Conservation (phyloP, 768 basidiomycete species). For the Trametopsis cervina region DNA sequence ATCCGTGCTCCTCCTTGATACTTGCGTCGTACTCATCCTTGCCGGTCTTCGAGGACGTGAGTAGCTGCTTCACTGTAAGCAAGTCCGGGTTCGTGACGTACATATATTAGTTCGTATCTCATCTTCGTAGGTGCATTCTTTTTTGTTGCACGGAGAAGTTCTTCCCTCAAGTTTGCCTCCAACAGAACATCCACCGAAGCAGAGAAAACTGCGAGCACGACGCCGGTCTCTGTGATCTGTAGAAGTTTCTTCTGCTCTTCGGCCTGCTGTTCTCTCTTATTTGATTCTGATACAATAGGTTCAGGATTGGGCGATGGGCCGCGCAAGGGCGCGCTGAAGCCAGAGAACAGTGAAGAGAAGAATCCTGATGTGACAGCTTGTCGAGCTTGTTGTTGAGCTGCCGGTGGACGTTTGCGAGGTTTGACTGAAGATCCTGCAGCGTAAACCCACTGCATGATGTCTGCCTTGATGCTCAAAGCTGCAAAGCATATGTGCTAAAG, state of each 20-base stretch:
- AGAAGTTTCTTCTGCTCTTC: constrained; percentile 21
- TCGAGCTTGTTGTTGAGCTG: constrained; percentile 12
- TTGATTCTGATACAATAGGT: constrained; percentile 27
- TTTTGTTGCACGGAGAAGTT: constrained; percentile 88
- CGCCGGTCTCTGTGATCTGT: constrained; percentile 41
- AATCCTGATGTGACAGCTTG: constrained; percentile 26
- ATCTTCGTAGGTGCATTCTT: constrained; percentile 80
- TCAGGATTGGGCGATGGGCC: constrained; percentile 27
- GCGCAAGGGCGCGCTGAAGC: constrained; percentile 28
- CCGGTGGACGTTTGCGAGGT: constrained; percentile 23
- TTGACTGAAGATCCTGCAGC: constrained; percentile 42
- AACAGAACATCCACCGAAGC: constrained; percentile 60
- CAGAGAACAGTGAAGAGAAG: constrained; percentile 34
- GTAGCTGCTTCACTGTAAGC: not conserved
- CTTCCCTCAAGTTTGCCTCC: constrained; percentile 57
- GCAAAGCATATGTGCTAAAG: not conserved
- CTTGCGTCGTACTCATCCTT: constrained; percentile 77
- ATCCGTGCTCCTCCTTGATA: constrained; percentile 55
- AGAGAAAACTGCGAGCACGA: constrained; percentile 58
- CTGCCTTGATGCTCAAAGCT: constrained; percentile 76
- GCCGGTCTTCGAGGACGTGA: constrained; percentile 50
- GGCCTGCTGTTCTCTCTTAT: constrained; percentile 11
- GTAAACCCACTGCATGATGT: constrained; percentile 78
- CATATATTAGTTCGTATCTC: constrained; percentile 81
- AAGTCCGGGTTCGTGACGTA: constrained; percentile 27